Evolutionary conservation across 768 basidiomycete genomes (phyloP).

Genomic region (Tylopilus vinaceipallidus): DNA sequence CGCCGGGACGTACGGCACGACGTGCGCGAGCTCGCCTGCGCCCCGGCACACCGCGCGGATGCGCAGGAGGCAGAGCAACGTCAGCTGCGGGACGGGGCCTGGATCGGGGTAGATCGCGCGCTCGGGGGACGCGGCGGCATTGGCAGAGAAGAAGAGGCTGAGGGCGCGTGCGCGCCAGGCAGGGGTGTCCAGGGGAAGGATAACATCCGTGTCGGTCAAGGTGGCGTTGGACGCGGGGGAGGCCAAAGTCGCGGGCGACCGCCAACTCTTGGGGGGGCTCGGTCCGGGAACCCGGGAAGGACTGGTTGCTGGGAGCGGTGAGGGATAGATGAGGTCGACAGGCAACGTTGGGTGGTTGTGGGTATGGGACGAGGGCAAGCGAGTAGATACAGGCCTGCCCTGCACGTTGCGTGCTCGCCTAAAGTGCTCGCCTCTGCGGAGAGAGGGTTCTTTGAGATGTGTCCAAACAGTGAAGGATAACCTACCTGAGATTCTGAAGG

Average conservation of each 20-base stretch:
- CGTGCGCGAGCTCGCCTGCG: constrained; percentile 41
- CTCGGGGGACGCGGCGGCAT: neutral
- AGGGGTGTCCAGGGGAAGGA: constrained; percentile 28
- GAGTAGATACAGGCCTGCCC: constrained; percentile 19
- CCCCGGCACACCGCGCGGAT: constrained; percentile 41
- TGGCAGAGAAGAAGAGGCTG: constrained; percentile 42
- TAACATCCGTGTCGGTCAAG: neutral
- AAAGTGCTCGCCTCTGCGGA: constrained; percentile 66
- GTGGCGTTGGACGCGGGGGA: constrained; percentile 6
- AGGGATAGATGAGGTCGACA: constrained; percentile 37
- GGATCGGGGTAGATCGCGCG: constrained; percentile 17
- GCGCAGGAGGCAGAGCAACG: constrained; percentile 54
- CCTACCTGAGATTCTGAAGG: constrained; percentile 29
- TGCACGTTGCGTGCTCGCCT: constrained; percentile 58
- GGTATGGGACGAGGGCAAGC: constrained; percentile 19
- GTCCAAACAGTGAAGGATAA: neutral
- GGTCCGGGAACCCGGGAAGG: constrained; percentile 43
- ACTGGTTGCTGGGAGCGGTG: constrained; percentile 3
- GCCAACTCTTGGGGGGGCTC: constrained; percentile 60
- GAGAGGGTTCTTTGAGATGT: neutral
- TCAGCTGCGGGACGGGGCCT: constrained; percentile 45
- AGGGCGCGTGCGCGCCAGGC: constrained; percentile 58
- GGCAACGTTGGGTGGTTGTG: constrained; percentile 48
- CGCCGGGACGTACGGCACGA: constrained; percentile 51
- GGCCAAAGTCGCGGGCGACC: constrained; percentile 24